Base-by-base conservation (phyloP, 2,329 filamentous ascomycete species). In the Neodidymelliopsis sp. region DNA sequence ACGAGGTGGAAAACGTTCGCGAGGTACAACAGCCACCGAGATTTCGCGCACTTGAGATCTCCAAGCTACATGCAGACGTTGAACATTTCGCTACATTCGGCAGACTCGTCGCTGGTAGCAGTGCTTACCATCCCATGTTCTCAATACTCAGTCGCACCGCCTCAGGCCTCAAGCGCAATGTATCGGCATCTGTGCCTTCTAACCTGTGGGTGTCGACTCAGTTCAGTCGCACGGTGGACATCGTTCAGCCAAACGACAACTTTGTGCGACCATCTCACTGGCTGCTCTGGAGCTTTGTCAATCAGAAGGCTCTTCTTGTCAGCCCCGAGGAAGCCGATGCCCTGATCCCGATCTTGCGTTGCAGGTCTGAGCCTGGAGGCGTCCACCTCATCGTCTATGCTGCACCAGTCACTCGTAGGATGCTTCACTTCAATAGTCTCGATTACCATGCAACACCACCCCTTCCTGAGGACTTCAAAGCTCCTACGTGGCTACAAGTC, bases 251-350 rank as follows among this genome's bases (percentile, higher is more conserved):
- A 54, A 67, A 73, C 42, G 76, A 79, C 38, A 70, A 76, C 20
- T 79, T 77, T 39, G 41, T 72, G 57, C 75, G 79, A 1, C 69
- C 80, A 0, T 81, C 86, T 0, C 80, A 84, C 19, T 89, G 84
- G 84, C 61, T 89, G 2, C 65, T 89, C 0, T 87, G 80, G 79
- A 82, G 78, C 49, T 56, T 57, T 0, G n/a, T 56, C 0, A 71
- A 72, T 0, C 60, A 81, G 6, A 78, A 74, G 0, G 85, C 79
- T 0, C 53, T 89, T 0, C 64, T 89, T 2, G 60, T 89, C 2
- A 83, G 82, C 20, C 82, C 84, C 0, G 85, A 89, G 55, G 86
- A 89, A 62, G 84, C 79, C 0, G 83, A 89, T 45, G 34, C 60
- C 0, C 54, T 88, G 0, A 74, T 89, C 3, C 75, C 76, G 0